Evolutionary conservation across 2,329 filamentous ascomycete species (phyloP), one percentile per base, ranked within the genome.

Genomic region (Phialemoniopsis sp.): DNA sequence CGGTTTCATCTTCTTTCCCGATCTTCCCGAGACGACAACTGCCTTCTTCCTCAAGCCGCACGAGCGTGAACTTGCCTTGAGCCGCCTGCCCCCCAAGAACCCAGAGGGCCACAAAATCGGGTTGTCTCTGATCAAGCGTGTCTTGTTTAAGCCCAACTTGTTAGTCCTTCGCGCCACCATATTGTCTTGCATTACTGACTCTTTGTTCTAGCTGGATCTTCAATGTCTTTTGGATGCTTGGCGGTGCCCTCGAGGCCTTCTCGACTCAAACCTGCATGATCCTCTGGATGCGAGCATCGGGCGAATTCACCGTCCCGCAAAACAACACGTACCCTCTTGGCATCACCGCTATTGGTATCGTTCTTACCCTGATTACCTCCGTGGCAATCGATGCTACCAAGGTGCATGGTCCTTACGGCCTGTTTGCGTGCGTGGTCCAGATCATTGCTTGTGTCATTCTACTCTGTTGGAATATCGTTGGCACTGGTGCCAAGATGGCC

Each of bases 1-100:
- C 37, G 69, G 69, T 13, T 63, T 67, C 37, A 39, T 72, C 15
- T 48, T 39, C 46, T 69, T 71, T 38, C 67, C 67, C 0, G 66
- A 67, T 26, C 58, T 66, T 3, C 67, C 67, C 4, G 57, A 56
- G 14, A 60, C 53, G 36, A 61, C 57, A 13, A 62, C 61, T 38
- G 64, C 64, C 1, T 58, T 52, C 48, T 70, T 64, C 55, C 49
- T 64, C n/a, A 62, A 26, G 21, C 21, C 21, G 21, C 21, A 26
- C 21, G 21, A 26, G 21, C 21, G 21, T 10, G 21, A 26, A 26
- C 21, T 26, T 26, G 21, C 21, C 10, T 10, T 26, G 21, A 26
- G 21, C 21, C 21, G 21, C 21, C 10, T 26, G 21, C 54, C 55
- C 2, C 46, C 48, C 9, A 56, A 55, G 37, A 46, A 47, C n/a